Evolutionary conservation across 768 basidiomycete species (phyloP).

Genomic region (Mycena amicta): DNA sequence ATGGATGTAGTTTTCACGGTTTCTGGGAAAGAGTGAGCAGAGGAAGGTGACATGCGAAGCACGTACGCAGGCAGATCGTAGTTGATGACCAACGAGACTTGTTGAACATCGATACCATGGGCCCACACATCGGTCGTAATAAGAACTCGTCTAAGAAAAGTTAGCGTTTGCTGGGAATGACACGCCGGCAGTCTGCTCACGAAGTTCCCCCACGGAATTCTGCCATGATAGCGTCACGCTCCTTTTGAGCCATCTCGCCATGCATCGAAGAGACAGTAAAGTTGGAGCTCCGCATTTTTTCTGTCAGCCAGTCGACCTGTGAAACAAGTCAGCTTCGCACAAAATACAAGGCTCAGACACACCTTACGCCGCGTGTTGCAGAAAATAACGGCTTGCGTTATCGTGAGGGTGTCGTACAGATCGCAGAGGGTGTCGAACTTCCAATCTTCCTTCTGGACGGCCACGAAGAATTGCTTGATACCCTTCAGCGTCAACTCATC

Average conservation of each 20-base stretch:
- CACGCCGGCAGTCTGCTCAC: background rate
- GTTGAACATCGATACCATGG: constrained; percentile 97
- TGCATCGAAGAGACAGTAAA: constrained; percentile 79
- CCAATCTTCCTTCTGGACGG: constrained; percentile 99
- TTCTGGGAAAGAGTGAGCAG: no score
- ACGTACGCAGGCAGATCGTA: no score
- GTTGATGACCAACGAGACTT: constrained; percentile 95
- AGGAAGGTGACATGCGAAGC: no score
- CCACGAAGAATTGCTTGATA: constrained; percentile 95
- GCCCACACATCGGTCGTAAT: constrained; percentile 97
- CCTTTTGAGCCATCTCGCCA: constrained; percentile 93
- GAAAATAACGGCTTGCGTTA: no score
- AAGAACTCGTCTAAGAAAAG: constrained; percentile 68
- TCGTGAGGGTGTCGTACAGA: constrained; percentile 91
- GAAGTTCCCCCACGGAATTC: constrained; percentile 64
- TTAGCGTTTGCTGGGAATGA: constrained; percentile 4
- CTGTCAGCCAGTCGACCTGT: constrained; percentile 98
- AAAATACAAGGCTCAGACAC: no score
- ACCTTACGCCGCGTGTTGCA: constrained; percentile 83
- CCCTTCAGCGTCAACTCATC: constrained; percentile 96
- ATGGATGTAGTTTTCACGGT: no score
- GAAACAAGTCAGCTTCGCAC: no score
- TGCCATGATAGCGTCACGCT: constrained; percentile 93
- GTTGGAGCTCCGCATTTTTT: constrained; percentile 96
- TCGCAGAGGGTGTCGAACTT: constrained; percentile 97